phyloP scores from a whole-genome alignment of 345 rosid species.

The sweet orange (Citrus sinensis) region DNA sequence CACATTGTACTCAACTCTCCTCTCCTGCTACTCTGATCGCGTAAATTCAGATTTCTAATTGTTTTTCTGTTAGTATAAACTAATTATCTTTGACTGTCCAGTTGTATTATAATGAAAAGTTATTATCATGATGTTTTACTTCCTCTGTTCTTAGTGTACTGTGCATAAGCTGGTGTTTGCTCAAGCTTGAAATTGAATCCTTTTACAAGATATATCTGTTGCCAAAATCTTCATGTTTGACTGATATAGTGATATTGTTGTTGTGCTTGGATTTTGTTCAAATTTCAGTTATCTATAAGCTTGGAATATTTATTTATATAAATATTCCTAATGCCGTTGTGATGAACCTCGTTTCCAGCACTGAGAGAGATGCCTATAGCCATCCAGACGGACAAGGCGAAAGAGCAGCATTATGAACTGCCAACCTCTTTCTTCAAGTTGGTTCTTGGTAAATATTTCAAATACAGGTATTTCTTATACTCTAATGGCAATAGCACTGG shows the following conservation, averaged over 20 bases:
- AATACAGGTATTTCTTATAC: conserved; percentile 54
- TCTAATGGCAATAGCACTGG: not conserved
- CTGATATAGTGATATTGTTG: not conserved
- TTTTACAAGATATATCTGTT: not conserved
- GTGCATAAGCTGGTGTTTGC: too few relatives aligned
- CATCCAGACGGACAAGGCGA: conserved; percentile 58
- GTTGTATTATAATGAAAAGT: too few relatives aligned
- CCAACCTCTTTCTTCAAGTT: conserved; percentile 85
- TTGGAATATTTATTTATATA: too few relatives aligned
- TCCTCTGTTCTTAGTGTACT: too few relatives aligned
- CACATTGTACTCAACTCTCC: conserved; percentile 38
- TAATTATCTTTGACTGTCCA: too few relatives aligned
- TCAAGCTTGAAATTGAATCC: too few relatives aligned
- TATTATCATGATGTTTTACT: too few relatives aligned
- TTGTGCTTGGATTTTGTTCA: too few relatives aligned
- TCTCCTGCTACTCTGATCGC: not conserved
- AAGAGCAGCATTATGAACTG: conserved; percentile 76
- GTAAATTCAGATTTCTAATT: not conserved
- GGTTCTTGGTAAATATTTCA: conserved; percentile 69
- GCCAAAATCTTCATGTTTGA: not conserved
- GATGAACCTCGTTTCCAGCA: conserved; percentile 28
- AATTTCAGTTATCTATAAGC: not conserved
- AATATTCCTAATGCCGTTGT: not conserved
- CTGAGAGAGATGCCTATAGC: conserved; percentile 81
- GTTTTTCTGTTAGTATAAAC: not conserved